These are phyloP conservation scores for Hypoxylon sp. DNA, from an alignment of 2,329 filamentous ascomycete genomes.

Conservation along the genomic window DNA sequence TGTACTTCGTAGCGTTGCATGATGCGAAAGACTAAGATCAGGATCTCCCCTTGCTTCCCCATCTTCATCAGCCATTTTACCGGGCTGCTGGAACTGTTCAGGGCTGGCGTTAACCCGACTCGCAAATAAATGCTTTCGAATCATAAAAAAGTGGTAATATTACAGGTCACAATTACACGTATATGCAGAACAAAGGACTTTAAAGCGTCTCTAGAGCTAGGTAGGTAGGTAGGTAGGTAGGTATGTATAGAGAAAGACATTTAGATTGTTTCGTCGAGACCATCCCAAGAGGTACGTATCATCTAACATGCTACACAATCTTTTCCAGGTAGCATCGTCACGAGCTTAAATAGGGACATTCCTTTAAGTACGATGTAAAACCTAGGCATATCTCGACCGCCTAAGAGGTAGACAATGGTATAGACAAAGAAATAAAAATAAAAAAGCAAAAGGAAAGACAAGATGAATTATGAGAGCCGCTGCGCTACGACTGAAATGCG, in stretches of 20 bases:
- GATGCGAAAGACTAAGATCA: slow-evolving; percentile 44
- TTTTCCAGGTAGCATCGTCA: slow-evolving; percentile 21
- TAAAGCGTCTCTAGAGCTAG: not conserved
- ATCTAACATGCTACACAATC: not conserved
- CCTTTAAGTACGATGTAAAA: slow-evolving; percentile 24
- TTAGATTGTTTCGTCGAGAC: not conserved
- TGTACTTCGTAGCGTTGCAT: slow-evolving; percentile 48
- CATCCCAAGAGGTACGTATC: slow-evolving; percentile 3
- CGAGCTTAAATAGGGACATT: slow-evolving; percentile 20
- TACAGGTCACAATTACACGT: slow-evolving; percentile 3
- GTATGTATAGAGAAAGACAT: not conserved
- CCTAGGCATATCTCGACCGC: slow-evolving; percentile 29
- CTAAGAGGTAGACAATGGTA: not conserved
- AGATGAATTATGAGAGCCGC: slow-evolving; percentile 18
- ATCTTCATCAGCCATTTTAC: slow-evolving; percentile 48
- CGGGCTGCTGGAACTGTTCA: slow-evolving; percentile 48
- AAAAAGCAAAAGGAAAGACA: not conserved
- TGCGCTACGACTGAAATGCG: slow-evolving; percentile 2
- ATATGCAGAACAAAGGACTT: not conserved
- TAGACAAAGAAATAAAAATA: slow-evolving; percentile 3
- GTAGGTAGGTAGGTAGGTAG: too few species aligned
- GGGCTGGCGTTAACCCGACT: slow-evolving; percentile 34
- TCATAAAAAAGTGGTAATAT: slow-evolving; percentile 24
- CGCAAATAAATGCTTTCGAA: slow-evolving; percentile 18
- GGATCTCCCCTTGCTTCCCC: slow-evolving; percentile 44